phyloP scores from a whole-genome alignment of 352 stramenopile genomes.

The Phytophthora vignae region DNA sequence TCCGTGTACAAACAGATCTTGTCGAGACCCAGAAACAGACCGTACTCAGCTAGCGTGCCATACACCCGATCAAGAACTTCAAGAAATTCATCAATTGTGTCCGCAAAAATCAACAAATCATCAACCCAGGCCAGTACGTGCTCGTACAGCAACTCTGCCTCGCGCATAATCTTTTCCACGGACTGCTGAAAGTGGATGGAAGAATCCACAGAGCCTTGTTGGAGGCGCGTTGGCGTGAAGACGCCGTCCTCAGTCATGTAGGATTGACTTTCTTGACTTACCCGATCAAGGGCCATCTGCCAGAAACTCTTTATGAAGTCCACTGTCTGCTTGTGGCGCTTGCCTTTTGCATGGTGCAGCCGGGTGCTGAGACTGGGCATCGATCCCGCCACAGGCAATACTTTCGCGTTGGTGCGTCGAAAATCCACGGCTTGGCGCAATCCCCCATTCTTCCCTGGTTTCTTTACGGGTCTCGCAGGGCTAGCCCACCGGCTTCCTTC shows the following conservation, averaged over 20 bases:
- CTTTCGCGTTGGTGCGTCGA: too few species aligned
- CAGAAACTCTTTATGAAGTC: too few species aligned
- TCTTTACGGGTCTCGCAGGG: too few species aligned
- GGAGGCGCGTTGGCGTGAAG: background rate
- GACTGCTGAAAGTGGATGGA: slow-evolving; percentile 12
- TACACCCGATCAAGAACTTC: background rate
- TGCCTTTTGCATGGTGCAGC: too few species aligned
- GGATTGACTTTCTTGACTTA: slow-evolving; percentile 4
- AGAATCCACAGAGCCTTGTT: slow-evolving; percentile 11
- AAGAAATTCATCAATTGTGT: background rate
- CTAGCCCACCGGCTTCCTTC: background rate
- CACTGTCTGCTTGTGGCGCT: too few species aligned
- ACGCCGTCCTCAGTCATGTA: slow-evolving; percentile 8
- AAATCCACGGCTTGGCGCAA: too few species aligned
- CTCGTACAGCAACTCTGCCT: background rate
- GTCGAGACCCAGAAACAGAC: background rate
- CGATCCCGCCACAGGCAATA: too few species aligned
- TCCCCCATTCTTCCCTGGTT: too few species aligned
- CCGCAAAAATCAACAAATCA: background rate
- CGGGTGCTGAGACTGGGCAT: too few species aligned
- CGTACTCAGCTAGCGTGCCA: background rate
- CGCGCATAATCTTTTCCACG: slow-evolving; percentile 8
- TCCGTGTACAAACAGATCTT: background rate
- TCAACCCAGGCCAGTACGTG: slow-evolving; percentile 4
- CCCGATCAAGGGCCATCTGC: background rate